Evolutionary conservation across 805 yeast genomes (phyloP).

Genomic region (Spathaspora girioi): DNA sequence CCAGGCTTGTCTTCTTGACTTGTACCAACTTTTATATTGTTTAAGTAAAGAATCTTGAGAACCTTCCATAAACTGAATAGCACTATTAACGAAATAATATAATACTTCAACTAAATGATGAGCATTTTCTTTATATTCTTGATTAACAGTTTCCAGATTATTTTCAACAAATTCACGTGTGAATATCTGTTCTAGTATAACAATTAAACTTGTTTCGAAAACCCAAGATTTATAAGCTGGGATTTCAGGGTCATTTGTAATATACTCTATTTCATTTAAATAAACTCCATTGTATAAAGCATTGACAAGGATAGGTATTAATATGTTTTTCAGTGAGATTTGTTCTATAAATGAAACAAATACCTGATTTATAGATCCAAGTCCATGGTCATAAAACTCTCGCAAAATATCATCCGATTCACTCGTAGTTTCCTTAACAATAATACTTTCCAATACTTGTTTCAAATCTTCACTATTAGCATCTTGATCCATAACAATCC

Average conservation of each 20-base stretch:
- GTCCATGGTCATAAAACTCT: constrained; percentile 22
- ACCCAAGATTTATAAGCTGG: constrained; percentile 43
- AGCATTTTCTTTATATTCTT: constrained; percentile 8
- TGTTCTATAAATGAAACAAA: constrained; percentile 24
- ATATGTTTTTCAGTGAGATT: constrained; percentile 15
- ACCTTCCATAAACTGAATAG: constrained; percentile 29
- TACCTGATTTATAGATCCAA: constrained; percentile 21
- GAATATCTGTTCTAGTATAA: constrained; percentile 39
- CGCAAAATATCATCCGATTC: constrained; percentile 17
- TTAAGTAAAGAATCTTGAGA: constrained; percentile 16
- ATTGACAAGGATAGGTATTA: constrained; percentile 21
- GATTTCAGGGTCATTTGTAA: constrained; percentile 21
- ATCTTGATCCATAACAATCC: constrained; percentile 20
- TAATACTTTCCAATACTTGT: constrained; percentile 2
- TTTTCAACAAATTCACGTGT: constrained; percentile 17
- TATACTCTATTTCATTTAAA: constrained; percentile 37
- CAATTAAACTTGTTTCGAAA: constrained; percentile 36
- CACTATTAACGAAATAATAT: constrained; percentile 32
- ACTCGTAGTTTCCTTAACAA: constrained; percentile 2
- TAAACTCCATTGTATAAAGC: constrained; percentile 30
- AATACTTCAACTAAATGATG: constrained; percentile 22
- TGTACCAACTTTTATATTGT: constrained; percentile 33
- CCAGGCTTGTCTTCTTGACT: constrained; percentile 46
- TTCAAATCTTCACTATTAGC: constrained; percentile 3
- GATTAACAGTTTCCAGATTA: neutral